A percentile compares a stretch with the other conserved stretches of the same genome.
phyloP scores from a whole-genome alignment of 768 basidiomycete species.

The Pulveroboletus sp. region DNA sequence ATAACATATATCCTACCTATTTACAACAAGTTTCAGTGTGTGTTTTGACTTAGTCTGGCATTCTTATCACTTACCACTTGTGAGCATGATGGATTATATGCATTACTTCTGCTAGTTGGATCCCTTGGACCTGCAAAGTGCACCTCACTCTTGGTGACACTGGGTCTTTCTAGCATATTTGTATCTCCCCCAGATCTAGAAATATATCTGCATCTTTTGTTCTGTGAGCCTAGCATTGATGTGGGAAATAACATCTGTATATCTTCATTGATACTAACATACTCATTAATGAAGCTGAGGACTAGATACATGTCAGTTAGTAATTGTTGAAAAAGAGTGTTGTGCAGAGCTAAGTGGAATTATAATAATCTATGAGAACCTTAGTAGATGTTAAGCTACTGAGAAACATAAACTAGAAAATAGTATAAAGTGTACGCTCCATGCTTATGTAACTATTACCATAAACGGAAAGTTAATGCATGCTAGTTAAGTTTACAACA shows the following conservation, averaged over 20 bases:
- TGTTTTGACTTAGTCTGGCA: neutral
- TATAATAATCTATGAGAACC: no score
- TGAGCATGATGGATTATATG: conserved; percentile 85
- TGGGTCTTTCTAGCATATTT: conserved; percentile 80
- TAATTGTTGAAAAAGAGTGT: no score
- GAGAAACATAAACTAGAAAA: no score
- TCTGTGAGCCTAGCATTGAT: neutral
- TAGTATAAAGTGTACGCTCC: no score
- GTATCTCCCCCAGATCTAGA: conserved; percentile 66
- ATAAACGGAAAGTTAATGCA: no score
- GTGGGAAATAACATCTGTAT: neutral
- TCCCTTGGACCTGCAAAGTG: conserved; percentile 82
- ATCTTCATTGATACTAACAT: no score
- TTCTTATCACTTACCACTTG: neutral
- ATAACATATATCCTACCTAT: no score
- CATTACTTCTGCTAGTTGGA: conserved; percentile 70
- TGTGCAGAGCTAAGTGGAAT: no score
- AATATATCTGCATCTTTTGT: conserved; percentile 65
- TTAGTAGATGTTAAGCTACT: no score
- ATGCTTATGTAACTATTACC: no score
- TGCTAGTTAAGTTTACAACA: no score
- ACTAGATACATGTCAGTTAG: no score
- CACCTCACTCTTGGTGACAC: conserved; percentile 90
- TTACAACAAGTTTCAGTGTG: conserved; percentile 84
- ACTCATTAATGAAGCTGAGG: conserved; percentile 24